Base-by-base conservation (phyloP, 2,329 filamentous ascomycete species). In the Exserohilum turcica region DNA sequence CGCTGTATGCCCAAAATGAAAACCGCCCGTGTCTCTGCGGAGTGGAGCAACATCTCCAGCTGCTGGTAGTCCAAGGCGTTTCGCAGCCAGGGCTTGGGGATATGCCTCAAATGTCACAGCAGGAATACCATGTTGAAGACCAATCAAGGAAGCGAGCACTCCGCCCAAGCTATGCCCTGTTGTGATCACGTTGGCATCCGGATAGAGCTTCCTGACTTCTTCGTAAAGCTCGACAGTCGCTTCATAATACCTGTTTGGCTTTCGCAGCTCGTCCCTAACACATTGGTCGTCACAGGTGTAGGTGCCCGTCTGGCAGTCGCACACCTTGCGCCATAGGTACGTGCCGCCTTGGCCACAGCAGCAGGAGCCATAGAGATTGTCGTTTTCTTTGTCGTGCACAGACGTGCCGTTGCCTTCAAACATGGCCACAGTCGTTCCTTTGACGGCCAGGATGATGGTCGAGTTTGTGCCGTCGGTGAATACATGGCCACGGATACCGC, bases 361-460 rank as follows among this genome's bases (percentile, higher is more conserved):
- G 40, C 71, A 74, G 6, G 69, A 72, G 0, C 70, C 71, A 40
- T 69, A 72, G 1, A 74, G 54, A 19, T 74, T 74, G 57, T 74
- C 71, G 43, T 74, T 74, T 7, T 73, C 71, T 43, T 74, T 74
- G 48, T 74, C 71, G 37, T 68, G 65, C 2, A 65, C 65, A 3
- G 69, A 72, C 1, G 71, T 74, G 6, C 71, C 71, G 28, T 73
- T 71, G 13, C 70, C 68, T 43, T 72, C 71, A 40, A 72, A 74
- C 63, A 74, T 67, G 36, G 70, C 64, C 5, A 73, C 66, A 8
- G 68, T 69, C 13, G 71, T 74, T 33, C 71, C 71, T 50, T 74
- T 74, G 21, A 74, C 61, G 10, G 69, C 56, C 4, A 74, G 56
- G 12, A 74, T 64, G 24, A 74, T 64, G 13, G 71, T 72, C 2